Evolutionary conservation across 2,329 filamentous ascomycete genomes (phyloP), one percentile per base, ranked within the genome.

Genomic region (Fusarium oligoseptatum): DNA sequence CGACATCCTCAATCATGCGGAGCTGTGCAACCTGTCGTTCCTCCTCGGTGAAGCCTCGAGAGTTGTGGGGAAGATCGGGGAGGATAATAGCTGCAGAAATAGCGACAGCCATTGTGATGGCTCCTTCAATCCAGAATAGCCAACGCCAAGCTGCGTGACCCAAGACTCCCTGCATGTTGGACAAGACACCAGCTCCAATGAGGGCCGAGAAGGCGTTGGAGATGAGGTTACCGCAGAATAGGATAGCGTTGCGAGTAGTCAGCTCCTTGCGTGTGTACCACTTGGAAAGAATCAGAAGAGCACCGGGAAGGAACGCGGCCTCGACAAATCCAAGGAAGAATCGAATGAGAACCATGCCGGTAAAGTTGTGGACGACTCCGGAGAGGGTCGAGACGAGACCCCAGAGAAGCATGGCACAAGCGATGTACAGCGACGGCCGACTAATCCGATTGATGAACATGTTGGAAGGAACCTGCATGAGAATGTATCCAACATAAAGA

Each of bases 251-350:
- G 61, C 89, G 83, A 64, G 83, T 82, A 15, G 87, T 86, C 70
- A 91, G 76, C 81, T 90, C 89, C 60, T 87, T 86, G 57, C 90
- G 86, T 2, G 91, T 92, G 80, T 93, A 93, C 88, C 91, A 93
- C 75, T 92, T 90, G 0, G 89, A 91, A 22, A 93, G 84, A 55
- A 92, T 89, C 50, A 92, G 85, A 12, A 92, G 84, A 0, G 89
- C 89, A 48, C 91, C 91, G 0, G 91, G 91, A 29, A 92, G 83
- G 80, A 92, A 92, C 1, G 90, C 90, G 0, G 91, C 91, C 80
- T 92, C 90, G 60, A 91, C 82, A 69, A 91, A 90, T 4, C 90
- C 90, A 0, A 92, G 81, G 76, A 91, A 87, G 80, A 92, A 91
- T 6, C 90, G 88, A 32, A 86, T 85, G 11, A 84, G 80, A 3